phyloP scores from a whole-genome alignment of 441 rosid genomes.

The Melastoma candidum region DNA sequence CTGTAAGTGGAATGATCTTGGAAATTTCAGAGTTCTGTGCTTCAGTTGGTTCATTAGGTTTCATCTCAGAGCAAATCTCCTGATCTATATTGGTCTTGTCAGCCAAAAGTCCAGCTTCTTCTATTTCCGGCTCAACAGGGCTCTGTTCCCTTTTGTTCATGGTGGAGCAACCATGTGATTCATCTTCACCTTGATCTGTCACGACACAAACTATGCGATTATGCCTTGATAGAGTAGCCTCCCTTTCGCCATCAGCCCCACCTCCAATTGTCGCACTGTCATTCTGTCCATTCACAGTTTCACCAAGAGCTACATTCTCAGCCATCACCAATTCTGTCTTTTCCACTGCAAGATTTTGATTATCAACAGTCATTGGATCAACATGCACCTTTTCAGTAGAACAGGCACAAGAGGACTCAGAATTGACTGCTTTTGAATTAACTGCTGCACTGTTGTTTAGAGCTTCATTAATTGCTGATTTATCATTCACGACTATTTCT shows the following conservation, averaged over 20 bases:
- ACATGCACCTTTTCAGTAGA: constrained; percentile 41
- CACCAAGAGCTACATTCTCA: constrained; percentile 30
- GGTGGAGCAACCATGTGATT: constrained; percentile 24
- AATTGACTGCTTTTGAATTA: constrained; percentile 45
- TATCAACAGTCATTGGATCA: constrained; percentile 31
- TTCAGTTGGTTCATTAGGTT: constrained; percentile 30
- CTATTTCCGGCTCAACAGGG: constrained; percentile 28
- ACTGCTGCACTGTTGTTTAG: constrained; percentile 27
- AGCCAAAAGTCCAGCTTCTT: constrained; percentile 20
- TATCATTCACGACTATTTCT: constrained; percentile 32
- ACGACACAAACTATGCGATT: constrained; percentile 28
- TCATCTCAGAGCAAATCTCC: constrained; percentile 25
- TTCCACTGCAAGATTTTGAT: constrained; percentile 28
- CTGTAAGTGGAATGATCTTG: constrained; percentile 23
- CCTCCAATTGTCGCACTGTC: constrained; percentile 27
- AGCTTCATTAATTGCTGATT: constrained; percentile 28
- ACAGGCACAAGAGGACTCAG: constrained; percentile 60
- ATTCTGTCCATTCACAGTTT: constrained; percentile 31
- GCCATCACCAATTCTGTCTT: constrained; percentile 35
- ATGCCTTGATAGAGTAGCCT: constrained; percentile 20
- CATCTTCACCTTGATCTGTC: constrained; percentile 38
- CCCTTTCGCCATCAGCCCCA: constrained; percentile 21
- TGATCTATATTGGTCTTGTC: constrained; percentile 23
- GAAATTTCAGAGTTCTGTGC: constrained; percentile 29
- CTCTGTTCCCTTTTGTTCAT: constrained; percentile 23